These are phyloP conservation scores for Verbena officinalis DNA, from an alignment of 257 asterid genomes.

Conservation along the genomic window DNA sequence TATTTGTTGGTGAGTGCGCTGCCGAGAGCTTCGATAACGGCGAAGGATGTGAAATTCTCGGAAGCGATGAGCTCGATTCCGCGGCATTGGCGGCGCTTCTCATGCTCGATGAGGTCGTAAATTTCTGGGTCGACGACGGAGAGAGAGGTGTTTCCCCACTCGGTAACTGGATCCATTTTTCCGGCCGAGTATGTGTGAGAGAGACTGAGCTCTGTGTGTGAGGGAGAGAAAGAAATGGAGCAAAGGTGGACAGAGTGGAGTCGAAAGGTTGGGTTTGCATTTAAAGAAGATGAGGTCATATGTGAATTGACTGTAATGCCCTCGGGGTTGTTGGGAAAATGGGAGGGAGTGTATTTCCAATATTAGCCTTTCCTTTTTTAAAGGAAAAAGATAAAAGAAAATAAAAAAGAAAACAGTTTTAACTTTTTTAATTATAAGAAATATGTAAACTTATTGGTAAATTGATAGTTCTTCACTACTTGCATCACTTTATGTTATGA, in stretches of 20 bases:
- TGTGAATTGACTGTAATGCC: constrained; percentile 28
- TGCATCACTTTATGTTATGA: too few relatives aligned
- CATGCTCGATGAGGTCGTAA: constrained; percentile 64
- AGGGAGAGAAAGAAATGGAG: not conserved
- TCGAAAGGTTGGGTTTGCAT: constrained; percentile 20
- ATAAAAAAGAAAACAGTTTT: not conserved
- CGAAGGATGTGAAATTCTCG: constrained; percentile 84
- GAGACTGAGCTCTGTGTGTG: not conserved
- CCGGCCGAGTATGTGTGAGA: not conserved
- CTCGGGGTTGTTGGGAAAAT: constrained; percentile 34
- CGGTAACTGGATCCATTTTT: constrained; percentile 56
- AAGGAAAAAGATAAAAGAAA: too few relatives aligned
- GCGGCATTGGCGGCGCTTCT: constrained; percentile 71
- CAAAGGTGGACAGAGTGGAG: constrained; percentile 1
- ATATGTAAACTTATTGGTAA: too few relatives aligned
- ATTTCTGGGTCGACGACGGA: constrained; percentile 55
- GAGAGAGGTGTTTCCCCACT: constrained; percentile 60
- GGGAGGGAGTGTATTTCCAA: not conserved
- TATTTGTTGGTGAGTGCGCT: constrained; percentile 64
- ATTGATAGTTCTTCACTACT: too few relatives aligned
- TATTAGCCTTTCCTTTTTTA: not conserved
- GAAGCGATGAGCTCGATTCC: constrained; percentile 79
- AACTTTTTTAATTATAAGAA: too few relatives aligned
- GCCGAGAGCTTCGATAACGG: constrained; percentile 66
- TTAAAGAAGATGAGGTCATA: constrained; percentile 14